A percentile compares a stretch with the other conserved stretches of the same genome.
These are phyloP conservation scores for Aegilops tauschii DNA, from an alignment of 176 grass and related monocot species.

Conservation along the genomic window DNA sequence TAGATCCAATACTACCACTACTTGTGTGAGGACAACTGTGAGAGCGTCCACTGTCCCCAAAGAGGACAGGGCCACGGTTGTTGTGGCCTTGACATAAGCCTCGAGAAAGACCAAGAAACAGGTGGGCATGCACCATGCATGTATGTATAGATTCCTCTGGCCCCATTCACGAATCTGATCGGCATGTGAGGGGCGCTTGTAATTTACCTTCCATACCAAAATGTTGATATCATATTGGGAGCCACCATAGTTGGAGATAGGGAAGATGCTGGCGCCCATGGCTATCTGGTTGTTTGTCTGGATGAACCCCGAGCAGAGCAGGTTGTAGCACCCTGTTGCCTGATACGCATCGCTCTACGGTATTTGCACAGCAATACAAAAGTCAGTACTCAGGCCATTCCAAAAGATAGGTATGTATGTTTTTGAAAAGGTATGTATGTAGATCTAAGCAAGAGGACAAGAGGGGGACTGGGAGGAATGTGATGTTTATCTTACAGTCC, in stretches of 20 bases:
- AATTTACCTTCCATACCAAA: constrained; percentile 91
- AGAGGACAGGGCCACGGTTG: constrained; percentile 36
- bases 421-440: too few relatives aligned
- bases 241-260: constrained; percentile 68
- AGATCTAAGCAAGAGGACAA: constrained; percentile 7
- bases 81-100: constrained; percentile 42
- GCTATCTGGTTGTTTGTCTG: constrained; percentile 90
- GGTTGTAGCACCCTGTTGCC: constrained; percentile 92
- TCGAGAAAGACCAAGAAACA: constrained; percentile 55
- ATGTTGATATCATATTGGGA: constrained; percentile 89
- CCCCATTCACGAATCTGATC: constrained; percentile 25
- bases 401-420: too few relatives aligned
- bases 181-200: constrained; percentile 58
- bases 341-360: constrained; percentile 90
- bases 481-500: constrained; percentile 66
- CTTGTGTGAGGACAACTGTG: constrained; percentile 34
- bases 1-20: neutral
- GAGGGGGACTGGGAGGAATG: constrained; percentile 34
- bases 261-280: constrained; percentile 87
- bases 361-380: constrained; percentile 35
- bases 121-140: constrained; percentile 33
- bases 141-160: constrained; percentile 44
- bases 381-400: constrained; percentile 1
- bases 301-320: constrained; percentile 86
- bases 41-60: constrained; percentile 28